Conservation (phyloP, 345 rosid genomes). For the Luvunga scandens region DNA sequence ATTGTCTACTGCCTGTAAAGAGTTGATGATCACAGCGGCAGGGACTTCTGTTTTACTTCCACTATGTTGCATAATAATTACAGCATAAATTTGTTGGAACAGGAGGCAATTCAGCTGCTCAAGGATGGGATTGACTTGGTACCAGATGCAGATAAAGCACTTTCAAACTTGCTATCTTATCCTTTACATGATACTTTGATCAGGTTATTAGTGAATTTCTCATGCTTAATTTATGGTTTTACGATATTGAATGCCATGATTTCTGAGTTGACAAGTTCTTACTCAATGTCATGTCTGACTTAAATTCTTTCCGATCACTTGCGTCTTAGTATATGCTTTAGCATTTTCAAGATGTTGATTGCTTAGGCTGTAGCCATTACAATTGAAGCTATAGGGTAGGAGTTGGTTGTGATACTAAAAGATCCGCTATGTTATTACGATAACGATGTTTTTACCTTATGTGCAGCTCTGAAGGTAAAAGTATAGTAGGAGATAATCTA, state of each 20-base stretch:
- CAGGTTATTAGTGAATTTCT: constrained; percentile 45
- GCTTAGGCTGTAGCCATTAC: background rate
- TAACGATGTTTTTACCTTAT: background rate
- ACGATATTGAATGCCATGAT: background rate
- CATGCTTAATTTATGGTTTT: background rate
- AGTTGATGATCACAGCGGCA: background rate
- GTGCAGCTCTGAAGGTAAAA: constrained; percentile 66
- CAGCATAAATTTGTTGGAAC: constrained; percentile 24
- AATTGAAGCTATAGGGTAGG: background rate
- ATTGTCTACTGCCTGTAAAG: background rate
- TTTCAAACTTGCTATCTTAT: constrained; percentile 76
- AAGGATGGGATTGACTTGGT: constrained; percentile 96
- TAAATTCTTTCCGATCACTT: background rate
- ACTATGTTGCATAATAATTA: background rate
- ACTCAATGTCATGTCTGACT: background rate
- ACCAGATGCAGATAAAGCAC: constrained; percentile 80
- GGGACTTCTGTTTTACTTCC: background rate
- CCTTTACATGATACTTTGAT: constrained; percentile 65
- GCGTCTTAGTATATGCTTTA: background rate
- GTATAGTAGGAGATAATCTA: constrained; percentile 65
- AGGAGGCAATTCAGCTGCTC: constrained; percentile 87
- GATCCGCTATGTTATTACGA: background rate
- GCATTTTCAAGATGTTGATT: background rate
- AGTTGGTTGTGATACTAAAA: background rate
- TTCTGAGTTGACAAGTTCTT: background rate